phyloP scores from a whole-genome alignment of 164 flowering plant genomes.

The Aristolochia fimbriata region DNA sequence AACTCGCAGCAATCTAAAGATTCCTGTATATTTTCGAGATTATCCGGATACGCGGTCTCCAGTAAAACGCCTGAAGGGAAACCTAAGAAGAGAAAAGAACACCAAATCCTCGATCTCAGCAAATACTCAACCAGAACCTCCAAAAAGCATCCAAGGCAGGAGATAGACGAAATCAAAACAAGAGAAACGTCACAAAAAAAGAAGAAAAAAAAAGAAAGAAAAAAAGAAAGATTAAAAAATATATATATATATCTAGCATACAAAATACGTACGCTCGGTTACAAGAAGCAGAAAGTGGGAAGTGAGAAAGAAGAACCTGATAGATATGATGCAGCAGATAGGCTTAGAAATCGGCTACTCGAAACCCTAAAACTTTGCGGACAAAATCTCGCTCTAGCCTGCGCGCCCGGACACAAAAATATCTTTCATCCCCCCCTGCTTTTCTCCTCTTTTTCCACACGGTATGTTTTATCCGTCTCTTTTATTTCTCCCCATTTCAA shows the following conservation, averaged over 20 bases:
- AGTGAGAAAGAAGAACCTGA: neutral
- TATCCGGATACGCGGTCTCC: no score
- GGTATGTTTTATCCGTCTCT: neutral
- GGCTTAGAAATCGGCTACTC: neutral
- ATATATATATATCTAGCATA: neutral
- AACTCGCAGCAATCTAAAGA: no score
- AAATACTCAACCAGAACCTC: no score
- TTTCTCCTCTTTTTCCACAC: conserved; percentile 2
- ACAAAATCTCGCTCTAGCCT: neutral
- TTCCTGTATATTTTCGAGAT: no score
- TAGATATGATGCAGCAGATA: neutral
- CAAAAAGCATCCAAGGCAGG: no score
- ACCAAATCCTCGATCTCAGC: no score
- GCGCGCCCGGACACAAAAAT: neutral
- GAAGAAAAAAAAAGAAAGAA: neutral
- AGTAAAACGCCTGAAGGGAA: no score
- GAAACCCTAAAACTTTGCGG: neutral
- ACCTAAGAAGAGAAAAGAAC: no score
- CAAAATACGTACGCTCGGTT: neutral
- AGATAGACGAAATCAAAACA: no score
- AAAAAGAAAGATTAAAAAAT: neutral
- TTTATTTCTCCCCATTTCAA: neutral
- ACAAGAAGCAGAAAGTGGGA: neutral
- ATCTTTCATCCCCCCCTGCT: neutral
- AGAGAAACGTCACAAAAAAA: no score